Percentiles rank a stretch among this genome's conserved stretches.
Evolutionary conservation across 2,329 filamentous ascomycete species (phyloP).

Genomic region (Helotiales sp.): DNA sequence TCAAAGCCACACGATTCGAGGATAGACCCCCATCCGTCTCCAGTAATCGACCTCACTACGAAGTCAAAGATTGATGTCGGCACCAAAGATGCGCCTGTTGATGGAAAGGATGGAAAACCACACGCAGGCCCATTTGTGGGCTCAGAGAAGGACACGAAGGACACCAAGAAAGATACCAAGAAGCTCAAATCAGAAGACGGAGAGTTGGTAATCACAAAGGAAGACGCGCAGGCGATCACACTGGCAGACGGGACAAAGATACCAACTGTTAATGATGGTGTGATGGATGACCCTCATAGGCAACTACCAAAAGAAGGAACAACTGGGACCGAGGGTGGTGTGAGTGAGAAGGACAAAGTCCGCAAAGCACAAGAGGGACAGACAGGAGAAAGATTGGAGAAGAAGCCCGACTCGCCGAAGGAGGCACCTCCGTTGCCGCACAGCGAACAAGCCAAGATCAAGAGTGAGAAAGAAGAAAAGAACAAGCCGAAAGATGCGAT

Average conservation of each 20-base stretch:
- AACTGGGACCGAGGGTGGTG: conserved; percentile 84
- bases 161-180: conserved; percentile 44
- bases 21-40: conserved; percentile 21
- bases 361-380: conserved; percentile 66
- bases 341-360: conserved; percentile 82
- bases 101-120: conserved; percentile 91
- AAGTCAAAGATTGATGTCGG: conserved; percentile 42
- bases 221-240: conserved; percentile 52
- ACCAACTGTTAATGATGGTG: conserved; percentile 69
- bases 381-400: conserved; percentile 65
- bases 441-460: conserved; percentile 72
- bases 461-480: conserved; percentile 38
- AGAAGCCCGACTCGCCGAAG: conserved; percentile 81
- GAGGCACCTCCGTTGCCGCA: conserved; percentile 80
- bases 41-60: conserved; percentile 28
- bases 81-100: conserved; percentile 82
- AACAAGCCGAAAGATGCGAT: conserved; percentile 35
- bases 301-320: conserved; percentile 79
- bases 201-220: conserved; percentile 41
- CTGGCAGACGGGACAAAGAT: conserved; percentile 59
- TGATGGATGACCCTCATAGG: conserved; percentile 88
- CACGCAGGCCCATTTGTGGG: conserved; percentile 82
- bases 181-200: conserved; percentile 33
- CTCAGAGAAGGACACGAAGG: conserved; percentile 49
- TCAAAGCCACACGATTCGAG: conserved; percentile 22